phyloP scores from a whole-genome alignment of 371 early-diverging fungal genomes.

The Nematocida parisii region DNA sequence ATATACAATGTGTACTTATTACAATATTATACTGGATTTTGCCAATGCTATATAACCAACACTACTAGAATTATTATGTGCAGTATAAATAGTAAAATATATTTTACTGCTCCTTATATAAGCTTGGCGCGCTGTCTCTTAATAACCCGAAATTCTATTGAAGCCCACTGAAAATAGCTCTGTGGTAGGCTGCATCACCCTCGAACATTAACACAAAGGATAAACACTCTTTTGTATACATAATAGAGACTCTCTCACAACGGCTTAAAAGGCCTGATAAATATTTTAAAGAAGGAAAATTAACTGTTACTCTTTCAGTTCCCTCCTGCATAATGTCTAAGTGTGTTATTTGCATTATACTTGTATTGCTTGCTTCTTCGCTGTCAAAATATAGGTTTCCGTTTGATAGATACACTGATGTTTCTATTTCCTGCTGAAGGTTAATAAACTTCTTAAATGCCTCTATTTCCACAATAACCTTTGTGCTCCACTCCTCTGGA shows the following conservation, averaged over 20 bases:
- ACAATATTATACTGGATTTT: too few species aligned
- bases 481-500: slow-evolving; percentile 20
- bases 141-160: too few species aligned
- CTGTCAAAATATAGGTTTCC: slow-evolving; percentile 26
- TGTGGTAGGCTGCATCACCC: slow-evolving; percentile 16
- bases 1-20: too few species aligned
- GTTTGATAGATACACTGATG: slow-evolving; percentile 27
- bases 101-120: too few species aligned
- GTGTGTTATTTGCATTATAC: slow-evolving; percentile 17
- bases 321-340: slow-evolving; percentile 34
- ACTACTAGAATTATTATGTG: too few species aligned
- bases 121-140: too few species aligned
- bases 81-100: too few species aligned
- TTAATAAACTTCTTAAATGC: slow-evolving; percentile 23
- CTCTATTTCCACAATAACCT: slow-evolving; percentile 13
- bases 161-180: slow-evolving; percentile 15
- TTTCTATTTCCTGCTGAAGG: slow-evolving; percentile 22
- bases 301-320: slow-evolving; percentile 33
- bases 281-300: slow-evolving; percentile 11
- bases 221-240: slow-evolving; percentile 35
- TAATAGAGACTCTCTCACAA: slow-evolving; percentile 13
- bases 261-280: slow-evolving; percentile 9
- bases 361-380: slow-evolving; percentile 11
- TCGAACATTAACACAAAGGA: slow-evolving; percentile 11
- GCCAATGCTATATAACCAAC: too few species aligned